Base-by-base conservation (phyloP, 1,284 basidiomycete species). In the Marasmius oreades region DNA sequence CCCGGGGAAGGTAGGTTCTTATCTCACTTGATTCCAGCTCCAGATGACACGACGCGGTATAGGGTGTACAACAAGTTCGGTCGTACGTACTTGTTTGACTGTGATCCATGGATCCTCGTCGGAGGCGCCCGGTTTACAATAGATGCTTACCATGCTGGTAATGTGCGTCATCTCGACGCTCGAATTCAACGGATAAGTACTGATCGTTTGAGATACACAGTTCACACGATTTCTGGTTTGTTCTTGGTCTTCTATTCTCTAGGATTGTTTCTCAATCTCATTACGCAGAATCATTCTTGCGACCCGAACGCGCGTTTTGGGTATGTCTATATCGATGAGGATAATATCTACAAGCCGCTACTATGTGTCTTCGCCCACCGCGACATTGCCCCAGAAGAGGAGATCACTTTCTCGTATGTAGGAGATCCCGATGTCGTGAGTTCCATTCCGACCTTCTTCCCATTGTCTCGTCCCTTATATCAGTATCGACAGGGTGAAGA, bases 101-200 rank as follows among this genome's bases (percentile, higher is more conserved):
- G 93, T 20, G 93, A 95, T 64, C 89, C 86, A 61, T 87, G 82
- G 61, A 79, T 90, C 63, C 72, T 94, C 55, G 69, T 73, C 65
- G 72, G 72, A 62, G 73, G 75, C 2, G 66, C 62, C 28, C 65
- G 79, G 26, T 90, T 84, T 61, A 73, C 77, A 39, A 82, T 95
- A 1, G 93, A 95, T 71, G 92, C 93, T 1, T 94, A 88, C 66
- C 92, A 94, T 69, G 88, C 83, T 44, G 92, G 92, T 18, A 92
- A 92, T 68, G 92, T 93, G 68, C 16, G 39, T 42, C 71, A 90
- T 77, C 18, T 31, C 5, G 10, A 26, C n/a, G 37, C 62, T 48
- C 11, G 33, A 23, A 34, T n/a, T 39, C 58, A 11, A 33, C 56
- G 48, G 45, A 3, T 54, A 6, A 2, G 55, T 47, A 14, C 54